Evolutionary conservation across 2,329 filamentous ascomycete species (phyloP).

Genomic region (Talaromyces rugulosus): DNA sequence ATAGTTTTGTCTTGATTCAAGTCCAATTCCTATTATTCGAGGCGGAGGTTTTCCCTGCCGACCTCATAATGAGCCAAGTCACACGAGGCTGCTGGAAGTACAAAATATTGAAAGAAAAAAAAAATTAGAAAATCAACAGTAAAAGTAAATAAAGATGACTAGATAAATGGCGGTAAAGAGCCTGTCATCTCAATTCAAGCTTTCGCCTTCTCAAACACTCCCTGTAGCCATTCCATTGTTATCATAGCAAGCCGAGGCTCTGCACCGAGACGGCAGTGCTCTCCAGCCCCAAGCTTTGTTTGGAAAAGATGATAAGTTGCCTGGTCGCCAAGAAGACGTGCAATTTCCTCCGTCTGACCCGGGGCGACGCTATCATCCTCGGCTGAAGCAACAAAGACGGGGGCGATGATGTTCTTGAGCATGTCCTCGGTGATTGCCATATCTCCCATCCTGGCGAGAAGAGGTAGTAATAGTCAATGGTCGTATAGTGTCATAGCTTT

Average conservation of each 20-base stretch:
- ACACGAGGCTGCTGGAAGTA: no score
- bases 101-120: no score
- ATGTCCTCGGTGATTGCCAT: not conserved
- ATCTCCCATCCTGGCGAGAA: not conserved
- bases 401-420: not conserved
- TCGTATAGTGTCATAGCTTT: not conserved
- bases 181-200: not conserved
- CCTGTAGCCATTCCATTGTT: constrained; percentile 14
- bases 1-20: no score
- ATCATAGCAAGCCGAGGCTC: constrained; percentile 18
- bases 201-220: not conserved
- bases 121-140: no score
- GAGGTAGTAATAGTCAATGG: not conserved
- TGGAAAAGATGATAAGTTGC: constrained; percentile 18
- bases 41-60: no score
- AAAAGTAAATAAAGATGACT: no score
- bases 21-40: no score
- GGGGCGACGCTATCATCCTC: constrained; percentile 11
- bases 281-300: constrained; percentile 18
- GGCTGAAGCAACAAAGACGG: not conserved
- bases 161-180: no score
- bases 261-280: constrained; percentile 23
- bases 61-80: no score
- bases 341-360: constrained; percentile 18
- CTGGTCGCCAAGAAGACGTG: constrained; percentile 14